These are phyloP conservation scores for Epichloe amarillans DNA, from an alignment of 2,329 filamentous ascomycete species.

Conservation along the genomic window DNA sequence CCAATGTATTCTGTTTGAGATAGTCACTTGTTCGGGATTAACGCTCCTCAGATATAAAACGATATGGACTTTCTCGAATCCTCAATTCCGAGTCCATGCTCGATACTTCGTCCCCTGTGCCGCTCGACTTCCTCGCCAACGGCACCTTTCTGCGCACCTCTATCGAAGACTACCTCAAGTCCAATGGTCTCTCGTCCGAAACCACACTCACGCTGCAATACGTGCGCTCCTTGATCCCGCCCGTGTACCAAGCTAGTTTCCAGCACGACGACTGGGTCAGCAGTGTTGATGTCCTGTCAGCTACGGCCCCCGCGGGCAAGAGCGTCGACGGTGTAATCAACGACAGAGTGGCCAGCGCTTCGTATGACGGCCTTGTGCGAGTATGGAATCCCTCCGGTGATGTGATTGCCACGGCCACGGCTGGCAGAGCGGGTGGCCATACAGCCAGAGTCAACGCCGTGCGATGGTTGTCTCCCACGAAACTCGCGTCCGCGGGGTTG, in stretches of 20 bases:
- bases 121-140: constrained; percentile 92
- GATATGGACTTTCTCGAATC: constrained; percentile 57
- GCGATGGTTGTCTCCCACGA: constrained; percentile 64
- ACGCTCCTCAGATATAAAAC: constrained; percentile 42
- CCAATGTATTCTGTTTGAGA: not conserved
- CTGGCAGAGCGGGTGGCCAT: constrained; percentile 57
- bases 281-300: constrained; percentile 67
- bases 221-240: constrained; percentile 80
- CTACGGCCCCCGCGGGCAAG: constrained; percentile 45
- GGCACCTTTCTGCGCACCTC: constrained; percentile 82
- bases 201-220: constrained; percentile 82
- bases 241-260: constrained; percentile 79
- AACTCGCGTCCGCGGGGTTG: constrained; percentile 70
- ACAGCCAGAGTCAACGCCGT: constrained; percentile 67
- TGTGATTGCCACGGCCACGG: constrained; percentile 62
- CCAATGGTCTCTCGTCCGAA: constrained; percentile 80
- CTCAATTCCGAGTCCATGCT: constrained; percentile 63
- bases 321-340: constrained; percentile 22
- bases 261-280: constrained; percentile 98
- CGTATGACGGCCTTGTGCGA: constrained; percentile 78
- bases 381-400: constrained; percentile 88
- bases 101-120: constrained; percentile 50
- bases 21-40: not conserved
- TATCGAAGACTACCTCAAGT: constrained; percentile 77
- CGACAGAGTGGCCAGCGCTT: constrained; percentile 68